Conservation (phyloP, 2,329 filamentous ascomycete genomes). For the Paecilomyces fulvus region DNA sequence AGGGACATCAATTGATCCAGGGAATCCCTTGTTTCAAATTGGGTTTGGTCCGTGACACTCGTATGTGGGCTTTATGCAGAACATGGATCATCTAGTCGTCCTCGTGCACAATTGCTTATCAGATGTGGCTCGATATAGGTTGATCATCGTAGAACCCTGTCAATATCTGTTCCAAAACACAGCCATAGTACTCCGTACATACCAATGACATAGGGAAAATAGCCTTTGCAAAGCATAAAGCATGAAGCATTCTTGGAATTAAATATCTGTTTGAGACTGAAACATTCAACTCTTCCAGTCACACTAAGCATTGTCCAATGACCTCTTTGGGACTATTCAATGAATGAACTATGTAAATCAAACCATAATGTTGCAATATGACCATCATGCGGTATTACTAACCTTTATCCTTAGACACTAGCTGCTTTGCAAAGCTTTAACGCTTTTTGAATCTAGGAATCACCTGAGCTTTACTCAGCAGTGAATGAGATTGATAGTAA, state of each 20-base stretch:
- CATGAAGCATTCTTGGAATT: background rate
- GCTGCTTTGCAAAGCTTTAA: too few relatives aligned
- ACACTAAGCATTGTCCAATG: background rate
- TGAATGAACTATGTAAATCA: background rate
- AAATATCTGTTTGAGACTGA: background rate
- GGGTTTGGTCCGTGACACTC: background rate
- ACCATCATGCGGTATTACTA: too few relatives aligned
- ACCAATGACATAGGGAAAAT: background rate
- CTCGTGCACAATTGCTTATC: background rate
- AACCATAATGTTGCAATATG: background rate
- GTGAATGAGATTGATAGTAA: too few relatives aligned
- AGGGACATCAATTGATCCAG: background rate
- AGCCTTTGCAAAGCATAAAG: background rate
- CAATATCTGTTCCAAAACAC: background rate
- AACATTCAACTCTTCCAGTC: background rate
- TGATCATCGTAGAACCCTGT: background rate
- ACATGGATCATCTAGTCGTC: background rate
- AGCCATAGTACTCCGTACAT: background rate
- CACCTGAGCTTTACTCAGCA: too few relatives aligned
- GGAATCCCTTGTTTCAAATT: background rate
- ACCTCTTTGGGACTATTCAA: background rate
- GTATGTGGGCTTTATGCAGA: background rate
- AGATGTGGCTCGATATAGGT: background rate
- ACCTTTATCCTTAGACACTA: too few relatives aligned
- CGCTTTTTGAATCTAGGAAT: too few relatives aligned